A percentile compares a stretch with the other conserved stretches of the same genome.
Evolutionary conservation across 2,329 filamentous ascomycete species (phyloP).

Genomic region (Lachnellula arida): DNA sequence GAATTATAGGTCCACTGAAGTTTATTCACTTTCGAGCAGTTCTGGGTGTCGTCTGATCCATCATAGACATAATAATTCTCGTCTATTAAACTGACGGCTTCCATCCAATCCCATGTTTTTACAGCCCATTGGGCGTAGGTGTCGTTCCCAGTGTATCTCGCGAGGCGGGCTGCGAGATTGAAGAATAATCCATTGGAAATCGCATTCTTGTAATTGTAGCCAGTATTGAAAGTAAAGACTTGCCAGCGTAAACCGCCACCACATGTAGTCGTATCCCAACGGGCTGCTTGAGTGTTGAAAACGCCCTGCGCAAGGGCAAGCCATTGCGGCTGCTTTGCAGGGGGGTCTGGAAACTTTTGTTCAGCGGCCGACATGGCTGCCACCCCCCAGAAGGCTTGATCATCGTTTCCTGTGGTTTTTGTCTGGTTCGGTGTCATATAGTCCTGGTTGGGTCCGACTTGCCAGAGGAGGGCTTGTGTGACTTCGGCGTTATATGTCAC

Average conservation of each 20-base stretch:
- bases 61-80: constrained; percentile 57
- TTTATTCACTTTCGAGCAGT: constrained; percentile 54
- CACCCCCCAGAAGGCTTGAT: constrained; percentile 71
- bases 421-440: constrained; percentile 76
- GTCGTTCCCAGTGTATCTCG: constrained; percentile 69
- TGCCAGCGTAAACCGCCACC: constrained; percentile 80
- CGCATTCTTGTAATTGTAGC: constrained; percentile 72
- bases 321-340: constrained; percentile 56
- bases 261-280: constrained; percentile 68
- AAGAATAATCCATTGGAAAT: constrained; percentile 61
- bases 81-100: constrained; percentile 52
- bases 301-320: constrained; percentile 71
- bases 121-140: constrained; percentile 77
- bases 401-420: constrained; percentile 65
- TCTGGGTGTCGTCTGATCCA: constrained; percentile 51
- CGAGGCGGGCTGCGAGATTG: constrained; percentile 61
- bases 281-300: constrained; percentile 71
- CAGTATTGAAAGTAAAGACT: constrained; percentile 76
- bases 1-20: constrained; percentile 69
- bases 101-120: constrained; percentile 67
- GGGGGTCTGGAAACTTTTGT: constrained; percentile 56
- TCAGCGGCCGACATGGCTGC: constrained; percentile 68
- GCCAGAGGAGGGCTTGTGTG: constrained; percentile 64
- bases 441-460: constrained; percentile 67
- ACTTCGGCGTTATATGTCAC: constrained; percentile 64